Percentiles rank a stretch among this genome's conserved stretches.
Evolutionary conservation across 306 rosid species (phyloP).

Genomic region (Benincasa hispida): DNA sequence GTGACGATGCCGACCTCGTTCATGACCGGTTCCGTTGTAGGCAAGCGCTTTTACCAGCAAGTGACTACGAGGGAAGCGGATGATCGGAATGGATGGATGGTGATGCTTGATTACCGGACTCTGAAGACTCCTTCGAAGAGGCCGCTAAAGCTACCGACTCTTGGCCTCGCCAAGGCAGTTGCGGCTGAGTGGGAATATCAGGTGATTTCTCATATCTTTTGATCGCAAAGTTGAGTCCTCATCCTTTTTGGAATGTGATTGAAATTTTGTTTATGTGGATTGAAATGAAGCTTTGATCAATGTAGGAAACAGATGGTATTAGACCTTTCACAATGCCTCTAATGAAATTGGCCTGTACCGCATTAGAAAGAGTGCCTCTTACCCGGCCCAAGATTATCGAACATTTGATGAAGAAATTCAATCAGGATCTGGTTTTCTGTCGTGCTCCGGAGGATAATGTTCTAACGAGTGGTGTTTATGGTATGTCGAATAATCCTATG

Average conservation of each 20-base stretch:
- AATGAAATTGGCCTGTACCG: constrained; percentile 89
- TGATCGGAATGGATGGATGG: constrained; percentile 76
- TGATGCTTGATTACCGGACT: constrained; percentile 88
- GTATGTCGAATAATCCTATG: constrained; percentile 24
- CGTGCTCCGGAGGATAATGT: constrained; percentile 64
- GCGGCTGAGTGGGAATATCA: constrained; percentile 95
- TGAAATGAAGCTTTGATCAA: constrained; percentile 13
- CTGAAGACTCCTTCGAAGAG: constrained; percentile 76
- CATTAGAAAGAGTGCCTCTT: constrained; percentile 84
- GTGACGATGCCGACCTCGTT: constrained; percentile 91
- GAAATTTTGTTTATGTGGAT: neutral
- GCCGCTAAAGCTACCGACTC: constrained; percentile 71
- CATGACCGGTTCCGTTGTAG: constrained; percentile 87
- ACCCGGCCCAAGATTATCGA: constrained; percentile 66
- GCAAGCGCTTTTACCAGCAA: constrained; percentile 64
- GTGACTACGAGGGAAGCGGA: constrained; percentile 60
- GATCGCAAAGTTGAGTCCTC: neutral
- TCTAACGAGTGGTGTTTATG: constrained; percentile 50
- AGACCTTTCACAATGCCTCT: constrained; percentile 97
- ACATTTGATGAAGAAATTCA: constrained; percentile 59
- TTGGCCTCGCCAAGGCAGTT: constrained; percentile 69
- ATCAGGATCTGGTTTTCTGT: constrained; percentile 80
- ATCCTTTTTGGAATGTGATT: neutral
- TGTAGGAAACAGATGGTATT: constrained; percentile 76
- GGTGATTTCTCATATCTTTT: constrained; percentile 16